Base-by-base conservation (phyloP, 108 stramenopile species). In the Discostella pseudostelligera region DNA sequence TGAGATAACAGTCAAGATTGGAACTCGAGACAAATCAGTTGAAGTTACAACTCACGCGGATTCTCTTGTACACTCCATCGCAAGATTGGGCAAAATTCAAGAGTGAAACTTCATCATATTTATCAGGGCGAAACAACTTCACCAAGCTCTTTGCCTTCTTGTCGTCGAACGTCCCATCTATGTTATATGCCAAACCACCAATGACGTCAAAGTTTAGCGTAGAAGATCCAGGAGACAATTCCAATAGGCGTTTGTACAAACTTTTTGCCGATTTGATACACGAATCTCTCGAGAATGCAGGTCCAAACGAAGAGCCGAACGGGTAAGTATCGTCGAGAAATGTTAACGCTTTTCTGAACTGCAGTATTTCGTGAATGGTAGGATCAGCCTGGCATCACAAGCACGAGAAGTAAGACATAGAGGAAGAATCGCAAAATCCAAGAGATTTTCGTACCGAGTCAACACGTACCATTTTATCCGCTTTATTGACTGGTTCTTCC, bases 401-500 rank as follows among this genome's bases (percentile, higher is more conserved):
- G 35, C 50, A 35, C 14, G 29, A 35, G 4, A 32, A 35, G 49
- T 28, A 32, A 50, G 47, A 32, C 8, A 17, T 56, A 4, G 35
- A 29, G 29, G 19, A 10, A 56, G 17, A 29, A 19, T 8, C 1
- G 10, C 9, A 56, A 0, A 29, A 32, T 37, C 6, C 9, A 37
- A 28, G 8, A 13, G 40, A 62, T 20, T 13, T 22, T 3, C 10
- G 14, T 11, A 60, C 13, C 2, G 17, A 32, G n/a, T n/a, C n/a
- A 35, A 42, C 1, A 46, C 25, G 29, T n/a, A 73, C 44, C 36
- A 83, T 76, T 64, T 83, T 81, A 32, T 75, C 80, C 11, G 49
- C 29, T 50, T 88, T 91, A 56, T 77, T 84, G 0, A 79, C 72
- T 16, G 91, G 91, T 43, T 89, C 88, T 55, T 87, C 68, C 91